Evolutionary conservation across 768 basidiomycete genomes (phyloP).

Genomic region (Agrocybe pediades): DNA sequence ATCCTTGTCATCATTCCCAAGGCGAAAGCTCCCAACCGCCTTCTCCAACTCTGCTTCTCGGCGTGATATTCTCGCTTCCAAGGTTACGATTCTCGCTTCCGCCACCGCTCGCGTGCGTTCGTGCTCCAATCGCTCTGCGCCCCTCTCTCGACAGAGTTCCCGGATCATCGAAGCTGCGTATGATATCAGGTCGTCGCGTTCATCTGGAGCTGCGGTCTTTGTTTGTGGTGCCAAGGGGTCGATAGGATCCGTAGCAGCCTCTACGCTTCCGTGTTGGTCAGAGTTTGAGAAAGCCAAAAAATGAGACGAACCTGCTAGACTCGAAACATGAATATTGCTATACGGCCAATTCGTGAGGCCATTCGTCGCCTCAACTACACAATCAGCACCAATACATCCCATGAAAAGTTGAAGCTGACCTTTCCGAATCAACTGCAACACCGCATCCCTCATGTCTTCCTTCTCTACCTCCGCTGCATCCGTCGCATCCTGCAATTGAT

Average conservation of each 20-base stretch:
- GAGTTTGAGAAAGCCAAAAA: no score
- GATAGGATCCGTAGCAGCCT: not conserved
- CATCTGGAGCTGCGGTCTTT: not conserved
- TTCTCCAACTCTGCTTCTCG: constrained; percentile 58
- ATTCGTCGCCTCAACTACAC: constrained; percentile 45
- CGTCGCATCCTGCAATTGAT: constrained; percentile 32
- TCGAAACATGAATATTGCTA: constrained; percentile 41
- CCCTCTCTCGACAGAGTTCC: constrained; percentile 42
- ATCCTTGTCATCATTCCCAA: not conserved
- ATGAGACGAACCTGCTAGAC: constrained; percentile 47
- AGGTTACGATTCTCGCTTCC: constrained; percentile 40
- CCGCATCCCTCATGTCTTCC: constrained; percentile 57
- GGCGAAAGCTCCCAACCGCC: constrained; percentile 11
- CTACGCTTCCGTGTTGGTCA: no score
- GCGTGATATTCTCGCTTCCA: constrained; percentile 56
- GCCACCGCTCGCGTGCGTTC: constrained; percentile 37
- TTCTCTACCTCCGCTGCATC: constrained; percentile 43
- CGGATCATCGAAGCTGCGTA: constrained; percentile 49
- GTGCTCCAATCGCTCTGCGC: constrained; percentile 46
- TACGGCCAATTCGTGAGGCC: constrained; percentile 49
- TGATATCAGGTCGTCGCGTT: constrained; percentile 30
- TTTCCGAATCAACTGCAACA: constrained; percentile 57
- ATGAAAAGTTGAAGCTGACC: constrained; percentile 31
- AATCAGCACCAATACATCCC: not conserved
- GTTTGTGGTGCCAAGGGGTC: not conserved